These are phyloP conservation scores for Artemisia tridentata DNA, from an alignment of 129 eudicot species.

Conservation along the genomic window DNA sequence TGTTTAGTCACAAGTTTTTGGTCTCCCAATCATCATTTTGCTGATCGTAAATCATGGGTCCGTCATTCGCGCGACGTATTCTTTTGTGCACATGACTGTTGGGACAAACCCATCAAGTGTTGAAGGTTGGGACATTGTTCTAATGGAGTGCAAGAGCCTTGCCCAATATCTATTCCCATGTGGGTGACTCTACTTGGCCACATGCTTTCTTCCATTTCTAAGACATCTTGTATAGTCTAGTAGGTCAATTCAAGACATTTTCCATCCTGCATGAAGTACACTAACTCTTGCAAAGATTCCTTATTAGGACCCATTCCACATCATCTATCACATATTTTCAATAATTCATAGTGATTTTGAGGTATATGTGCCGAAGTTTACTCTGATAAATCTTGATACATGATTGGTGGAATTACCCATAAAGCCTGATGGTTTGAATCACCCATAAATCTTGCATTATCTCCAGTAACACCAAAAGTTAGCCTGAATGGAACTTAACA, in stretches of 20 bases:
- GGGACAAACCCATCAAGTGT: slow-evolving; percentile 9
- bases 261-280: slow-evolving; percentile 2
- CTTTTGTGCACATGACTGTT: slow-evolving; percentile 18
- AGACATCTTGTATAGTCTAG: slow-evolving; percentile 18
- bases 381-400: slow-evolving; percentile 1
- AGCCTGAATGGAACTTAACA: not conserved
- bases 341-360: slow-evolving; percentile 1
- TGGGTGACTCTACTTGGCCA: slow-evolving; percentile 19
- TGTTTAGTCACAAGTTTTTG: too few species aligned
- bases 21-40: too few species aligned
- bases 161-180: slow-evolving; percentile 21
- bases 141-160: not conserved
- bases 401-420: slow-evolving; percentile 5
- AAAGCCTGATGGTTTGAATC: slow-evolving; percentile 2
- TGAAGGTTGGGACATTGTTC: not conserved
- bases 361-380: slow-evolving; percentile 9
- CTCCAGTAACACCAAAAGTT: slow-evolving; percentile 8
- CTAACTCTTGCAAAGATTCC: slow-evolving; percentile 17
- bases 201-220: slow-evolving; percentile 19
- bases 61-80: not conserved
- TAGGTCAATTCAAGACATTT: slow-evolving; percentile 22
- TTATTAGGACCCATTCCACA: slow-evolving; percentile 19
- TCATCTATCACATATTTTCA: not conserved
- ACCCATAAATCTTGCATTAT: too few species aligned
- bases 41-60: too few species aligned